Evolutionary conservation across 2,329 filamentous ascomycete genomes (phyloP).

Genomic region (Beauveria scarabaeidicola): DNA sequence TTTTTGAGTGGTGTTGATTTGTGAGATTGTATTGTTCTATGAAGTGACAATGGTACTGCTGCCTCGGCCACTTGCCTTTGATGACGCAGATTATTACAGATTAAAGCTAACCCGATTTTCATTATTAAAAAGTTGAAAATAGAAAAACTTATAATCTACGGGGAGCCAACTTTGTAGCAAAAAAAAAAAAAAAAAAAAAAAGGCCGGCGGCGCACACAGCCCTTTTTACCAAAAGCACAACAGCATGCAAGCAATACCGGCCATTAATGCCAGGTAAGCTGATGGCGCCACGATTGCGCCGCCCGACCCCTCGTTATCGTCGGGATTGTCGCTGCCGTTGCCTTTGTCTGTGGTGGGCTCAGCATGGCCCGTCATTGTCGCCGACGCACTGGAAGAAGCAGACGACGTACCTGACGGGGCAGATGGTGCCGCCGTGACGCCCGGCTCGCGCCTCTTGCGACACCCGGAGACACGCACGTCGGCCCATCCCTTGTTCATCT

Average conservation of each 20-base stretch:
- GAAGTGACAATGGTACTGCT: too few relatives aligned
- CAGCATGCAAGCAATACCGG: not conserved
- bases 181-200: too few relatives aligned
- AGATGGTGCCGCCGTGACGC: conserved; percentile 1
- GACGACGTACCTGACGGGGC: conserved; percentile 4
- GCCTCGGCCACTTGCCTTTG: too few relatives aligned
- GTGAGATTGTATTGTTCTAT: too few relatives aligned
- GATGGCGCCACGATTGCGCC: not conserved
- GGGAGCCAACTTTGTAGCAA: too few relatives aligned
- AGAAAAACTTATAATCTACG: too few relatives aligned
- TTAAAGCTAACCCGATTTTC: not conserved
- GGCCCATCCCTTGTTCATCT: conserved; percentile 20
- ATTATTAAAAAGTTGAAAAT: not conserved
- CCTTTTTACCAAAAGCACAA: not conserved
- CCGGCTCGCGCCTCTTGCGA: conserved; percentile 14
- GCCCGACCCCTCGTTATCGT: not conserved
- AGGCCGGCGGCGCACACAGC: not conserved
- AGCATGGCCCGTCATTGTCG: not conserved
- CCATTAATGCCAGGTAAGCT: not conserved
- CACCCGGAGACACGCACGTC: conserved; percentile 22
- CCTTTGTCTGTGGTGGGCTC: conserved; percentile 5
- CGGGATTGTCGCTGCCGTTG: not conserved
- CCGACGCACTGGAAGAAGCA: not conserved
- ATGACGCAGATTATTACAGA: too few relatives aligned
- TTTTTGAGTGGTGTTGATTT: too few relatives aligned